Conservation (phyloP, 768 basidiomycete genomes). For the Lactifluus echinatus region DNA sequence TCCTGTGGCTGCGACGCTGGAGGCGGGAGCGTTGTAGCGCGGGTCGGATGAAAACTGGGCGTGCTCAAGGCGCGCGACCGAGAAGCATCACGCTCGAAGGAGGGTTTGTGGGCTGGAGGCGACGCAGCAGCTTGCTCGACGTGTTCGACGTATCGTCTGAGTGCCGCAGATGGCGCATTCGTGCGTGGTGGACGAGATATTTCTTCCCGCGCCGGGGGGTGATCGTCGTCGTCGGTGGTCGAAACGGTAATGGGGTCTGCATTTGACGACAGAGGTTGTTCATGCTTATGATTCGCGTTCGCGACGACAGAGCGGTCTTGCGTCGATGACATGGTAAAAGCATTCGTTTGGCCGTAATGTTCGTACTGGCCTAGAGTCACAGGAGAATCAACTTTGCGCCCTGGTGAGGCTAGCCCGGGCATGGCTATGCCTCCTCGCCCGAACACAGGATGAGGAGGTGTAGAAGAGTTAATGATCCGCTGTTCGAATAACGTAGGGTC, state of each 20-base stretch:
- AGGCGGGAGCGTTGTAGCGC: neutral
- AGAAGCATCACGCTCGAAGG: neutral
- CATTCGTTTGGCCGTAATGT: neutral
- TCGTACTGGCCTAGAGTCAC: neutral
- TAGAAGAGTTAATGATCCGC: slow-evolving; percentile 35
- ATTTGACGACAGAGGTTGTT: neutral
- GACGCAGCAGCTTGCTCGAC: slow-evolving; percentile 6
- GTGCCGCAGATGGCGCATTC: slow-evolving; percentile 2
- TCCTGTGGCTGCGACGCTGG: neutral
- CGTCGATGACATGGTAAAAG: slow-evolving; percentile 2
- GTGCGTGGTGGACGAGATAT: slow-evolving; percentile 2
- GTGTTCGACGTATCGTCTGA: slow-evolving; percentile 17
- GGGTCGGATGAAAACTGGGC: slow-evolving; percentile 16
- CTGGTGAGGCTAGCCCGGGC: slow-evolving; percentile 50
- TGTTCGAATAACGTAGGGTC: slow-evolving; percentile 62
- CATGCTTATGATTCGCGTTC: neutral
- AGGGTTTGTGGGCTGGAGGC: neutral
- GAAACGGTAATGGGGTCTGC: neutral
- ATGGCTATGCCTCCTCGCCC: slow-evolving; percentile 68
- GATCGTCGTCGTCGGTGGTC: neutral
- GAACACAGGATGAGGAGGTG: slow-evolving; percentile 63
- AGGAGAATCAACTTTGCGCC: slow-evolving; percentile 7
- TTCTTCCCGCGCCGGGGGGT: neutral
- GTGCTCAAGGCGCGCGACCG: slow-evolving; percentile 22
- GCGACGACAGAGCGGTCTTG: slow-evolving; percentile 10